Evolutionary conservation across 2,329 filamentous ascomycete species (phyloP).

Genomic region (Fusarium neocosmosporiellum): DNA sequence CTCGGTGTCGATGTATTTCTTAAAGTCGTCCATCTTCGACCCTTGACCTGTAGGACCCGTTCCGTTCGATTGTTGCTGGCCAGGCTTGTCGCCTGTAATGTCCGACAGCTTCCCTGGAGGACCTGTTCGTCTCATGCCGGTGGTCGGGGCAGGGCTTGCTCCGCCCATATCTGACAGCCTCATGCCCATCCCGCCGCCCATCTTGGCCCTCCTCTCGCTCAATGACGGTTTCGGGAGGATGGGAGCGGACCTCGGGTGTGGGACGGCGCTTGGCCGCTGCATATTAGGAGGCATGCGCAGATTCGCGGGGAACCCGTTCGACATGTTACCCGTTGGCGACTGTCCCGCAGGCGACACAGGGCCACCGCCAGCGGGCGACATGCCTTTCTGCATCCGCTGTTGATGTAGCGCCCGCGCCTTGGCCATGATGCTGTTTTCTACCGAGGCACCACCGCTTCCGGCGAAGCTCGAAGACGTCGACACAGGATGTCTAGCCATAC

Average conservation of each 20-base stretch:
- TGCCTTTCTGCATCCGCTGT: conserved; percentile 58
- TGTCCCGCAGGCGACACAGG: conserved; percentile 47
- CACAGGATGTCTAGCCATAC: conserved; percentile 67
- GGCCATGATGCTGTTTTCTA: conserved; percentile 58
- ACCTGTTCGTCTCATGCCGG: conserved; percentile 45
- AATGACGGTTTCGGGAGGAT: conserved; percentile 67
- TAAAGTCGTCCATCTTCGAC: conserved; percentile 69
- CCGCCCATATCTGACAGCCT: conserved; percentile 66
- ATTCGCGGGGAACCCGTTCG: conserved; percentile 58
- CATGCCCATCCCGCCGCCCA: conserved; percentile 55
- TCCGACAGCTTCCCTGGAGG: conserved; percentile 58
- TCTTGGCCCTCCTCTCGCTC: conserved; percentile 71
- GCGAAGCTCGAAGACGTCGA: conserved; percentile 53
- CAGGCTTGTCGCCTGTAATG: conserved; percentile 45
- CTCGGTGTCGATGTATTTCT: conserved; percentile 89
- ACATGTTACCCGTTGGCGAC: conserved; percentile 48
- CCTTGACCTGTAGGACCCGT: conserved; percentile 47
- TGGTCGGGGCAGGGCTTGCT: conserved; percentile 30
- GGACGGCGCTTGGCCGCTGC: conserved; percentile 59
- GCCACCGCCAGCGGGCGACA: conserved; percentile 46
- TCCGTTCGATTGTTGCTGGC: conserved; percentile 47
- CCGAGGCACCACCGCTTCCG: conserved; percentile 44
- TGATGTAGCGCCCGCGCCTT: conserved; percentile 61
- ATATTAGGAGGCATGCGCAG: conserved; percentile 56
- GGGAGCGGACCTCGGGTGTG: conserved; percentile 66